A percentile compares a stretch with the other conserved stretches of the same genome.
Conservation (phyloP, 441 rosid species). For the Capsella rubella region DNA sequence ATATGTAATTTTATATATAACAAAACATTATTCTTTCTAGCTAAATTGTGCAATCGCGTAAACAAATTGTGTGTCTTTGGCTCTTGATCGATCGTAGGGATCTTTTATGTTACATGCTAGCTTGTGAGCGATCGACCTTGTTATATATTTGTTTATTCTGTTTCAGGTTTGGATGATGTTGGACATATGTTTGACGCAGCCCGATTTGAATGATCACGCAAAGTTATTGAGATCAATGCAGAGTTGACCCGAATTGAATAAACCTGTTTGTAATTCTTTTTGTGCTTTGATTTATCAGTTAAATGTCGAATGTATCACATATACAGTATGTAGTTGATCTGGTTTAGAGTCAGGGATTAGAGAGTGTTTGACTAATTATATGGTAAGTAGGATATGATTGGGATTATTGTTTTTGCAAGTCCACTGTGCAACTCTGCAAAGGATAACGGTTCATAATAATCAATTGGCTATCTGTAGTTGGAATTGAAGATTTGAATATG, state of each 20-base stretch:
- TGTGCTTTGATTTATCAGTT: not conserved
- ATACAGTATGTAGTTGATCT: not conserved
- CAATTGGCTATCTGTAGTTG: not conserved
- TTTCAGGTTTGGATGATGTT: slow-evolving; percentile 3
- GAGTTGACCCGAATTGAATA: too few relatives aligned
- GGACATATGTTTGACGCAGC: not conserved
- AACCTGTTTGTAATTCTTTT: too few relatives aligned
- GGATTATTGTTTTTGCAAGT: slow-evolving; percentile 1
- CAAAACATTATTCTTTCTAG: not conserved
- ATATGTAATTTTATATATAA: too few relatives aligned
- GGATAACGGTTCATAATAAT: not conserved
- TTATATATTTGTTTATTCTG: slow-evolving; percentile 8
- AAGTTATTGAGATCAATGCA: not conserved
- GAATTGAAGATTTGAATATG: not conserved
- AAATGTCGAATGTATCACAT: not conserved
- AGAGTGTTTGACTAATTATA: not conserved
- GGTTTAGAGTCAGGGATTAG: not conserved
- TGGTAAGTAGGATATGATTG: slow-evolving; percentile 14
- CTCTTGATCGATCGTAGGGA: not conserved
- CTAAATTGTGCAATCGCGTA: not conserved
- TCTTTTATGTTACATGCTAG: not conserved
- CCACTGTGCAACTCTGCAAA: not conserved
- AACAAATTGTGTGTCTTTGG: not conserved
- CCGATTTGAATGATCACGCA: not conserved
- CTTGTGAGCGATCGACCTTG: not conserved